Conservation (phyloP, 768 basidiomycete species). For the Mycena floridula region DNA sequence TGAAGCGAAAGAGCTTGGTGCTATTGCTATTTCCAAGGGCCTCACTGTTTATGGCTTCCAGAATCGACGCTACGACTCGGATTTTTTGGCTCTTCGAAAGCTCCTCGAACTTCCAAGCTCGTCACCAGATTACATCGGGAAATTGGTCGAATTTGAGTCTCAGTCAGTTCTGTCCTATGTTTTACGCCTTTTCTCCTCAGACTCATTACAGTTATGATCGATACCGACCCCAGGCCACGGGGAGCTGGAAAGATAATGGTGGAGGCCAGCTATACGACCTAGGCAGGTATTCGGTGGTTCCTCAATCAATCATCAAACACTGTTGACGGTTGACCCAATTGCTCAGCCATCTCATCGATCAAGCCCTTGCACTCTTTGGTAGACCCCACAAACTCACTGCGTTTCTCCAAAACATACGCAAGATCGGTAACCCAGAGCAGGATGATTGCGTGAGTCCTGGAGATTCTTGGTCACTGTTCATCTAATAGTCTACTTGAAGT, state of each 20-base stretch:
- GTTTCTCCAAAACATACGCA: slow-evolving; percentile 63
- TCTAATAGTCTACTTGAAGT: slow-evolving; percentile 23
- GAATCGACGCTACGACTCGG: slow-evolving; percentile 75
- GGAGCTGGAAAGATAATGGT: slow-evolving; percentile 75
- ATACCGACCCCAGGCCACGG: slow-evolving; percentile 56
- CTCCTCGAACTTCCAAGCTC: slow-evolving; percentile 49
- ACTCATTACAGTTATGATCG: slow-evolving; percentile 56
- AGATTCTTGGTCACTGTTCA: neutral
- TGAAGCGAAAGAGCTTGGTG: slow-evolving; percentile 56
- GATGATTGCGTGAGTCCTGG: slow-evolving; percentile 62
- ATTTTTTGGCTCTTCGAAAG: slow-evolving; percentile 60
- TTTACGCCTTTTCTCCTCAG: no score
- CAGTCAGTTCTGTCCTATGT: slow-evolving; percentile 37
- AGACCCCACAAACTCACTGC: slow-evolving; percentile 63
- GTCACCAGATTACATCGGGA: slow-evolving; percentile 50
- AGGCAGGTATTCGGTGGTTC: no score
- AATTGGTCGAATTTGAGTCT: slow-evolving; percentile 67
- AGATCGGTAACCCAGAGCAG: slow-evolving; percentile 55
- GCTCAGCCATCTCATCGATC: slow-evolving; percentile 81
- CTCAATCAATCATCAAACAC: no score
- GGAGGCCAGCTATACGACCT: slow-evolving; percentile 72
- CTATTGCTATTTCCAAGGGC: slow-evolving; percentile 50
- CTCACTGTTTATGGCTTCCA: slow-evolving; percentile 68
- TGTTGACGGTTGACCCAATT: no score
- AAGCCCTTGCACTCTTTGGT: slow-evolving; percentile 71